phyloP scores from a whole-genome alignment of 2,329 filamentous ascomycete genomes.

The Sclerotinia nivalis region DNA sequence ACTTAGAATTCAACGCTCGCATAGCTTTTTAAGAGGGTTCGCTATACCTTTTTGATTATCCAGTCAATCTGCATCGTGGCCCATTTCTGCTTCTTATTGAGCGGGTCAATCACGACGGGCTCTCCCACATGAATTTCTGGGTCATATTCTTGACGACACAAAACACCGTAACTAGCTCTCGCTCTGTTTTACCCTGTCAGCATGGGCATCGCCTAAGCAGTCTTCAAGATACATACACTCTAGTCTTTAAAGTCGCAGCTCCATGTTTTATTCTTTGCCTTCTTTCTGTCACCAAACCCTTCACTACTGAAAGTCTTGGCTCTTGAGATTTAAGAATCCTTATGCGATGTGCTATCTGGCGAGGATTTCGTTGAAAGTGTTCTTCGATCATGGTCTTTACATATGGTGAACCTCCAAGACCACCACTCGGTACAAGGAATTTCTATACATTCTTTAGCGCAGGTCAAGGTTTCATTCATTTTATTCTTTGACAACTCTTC shows the following conservation, averaged over 20 bases:
- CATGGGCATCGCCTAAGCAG: not conserved
- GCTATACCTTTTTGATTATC: conserved; percentile 45
- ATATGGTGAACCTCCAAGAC: conserved; percentile 50
- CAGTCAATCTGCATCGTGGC: conserved; percentile 48
- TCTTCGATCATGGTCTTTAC: conserved; percentile 48
- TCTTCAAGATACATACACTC: conserved; percentile 35
- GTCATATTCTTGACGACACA: conserved; percentile 45
- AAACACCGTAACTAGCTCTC: conserved; percentile 48
- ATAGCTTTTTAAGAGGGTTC: not conserved
- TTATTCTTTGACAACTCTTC: not conserved
- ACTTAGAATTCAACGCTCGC: not conserved
- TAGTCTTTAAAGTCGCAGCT: conserved; percentile 47
- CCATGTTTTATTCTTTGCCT: conserved; percentile 49
- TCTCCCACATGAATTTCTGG: conserved; percentile 44
- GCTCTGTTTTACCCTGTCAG: conserved; percentile 31
- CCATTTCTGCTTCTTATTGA: conserved; percentile 41
- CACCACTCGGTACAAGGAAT: conserved; percentile 49
- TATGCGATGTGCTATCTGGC: conserved; percentile 43
- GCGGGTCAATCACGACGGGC: conserved; percentile 43
- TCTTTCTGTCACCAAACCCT: conserved; percentile 53
- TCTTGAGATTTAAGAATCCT: conserved; percentile 50
- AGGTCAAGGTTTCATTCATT: not conserved
- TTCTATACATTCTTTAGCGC: conserved; percentile 35
- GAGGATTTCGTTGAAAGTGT: conserved; percentile 41
- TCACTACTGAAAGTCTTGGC: conserved; percentile 56